These are phyloP conservation scores for Phytophthora multivora DNA, from an alignment of 352 stramenopile species.

Conservation along the genomic window DNA sequence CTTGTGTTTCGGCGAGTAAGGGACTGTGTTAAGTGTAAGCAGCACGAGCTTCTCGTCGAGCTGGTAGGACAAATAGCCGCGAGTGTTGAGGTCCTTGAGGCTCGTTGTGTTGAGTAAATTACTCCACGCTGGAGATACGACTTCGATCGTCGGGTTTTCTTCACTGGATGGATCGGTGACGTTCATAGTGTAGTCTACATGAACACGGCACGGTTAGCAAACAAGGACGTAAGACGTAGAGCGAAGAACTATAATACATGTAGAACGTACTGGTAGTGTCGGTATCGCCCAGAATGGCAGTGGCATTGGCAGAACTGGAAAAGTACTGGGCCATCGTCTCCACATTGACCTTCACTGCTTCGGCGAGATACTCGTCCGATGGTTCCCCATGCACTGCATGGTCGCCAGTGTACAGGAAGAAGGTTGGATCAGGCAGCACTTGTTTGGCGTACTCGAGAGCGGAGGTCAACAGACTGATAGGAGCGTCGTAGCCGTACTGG, in stretches of 20 bases:
- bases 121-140: constrained; percentile 57
- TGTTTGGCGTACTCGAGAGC: constrained; percentile 59
- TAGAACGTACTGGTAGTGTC: constrained; percentile 55
- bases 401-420: constrained; percentile 78
- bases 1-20: constrained; percentile 74
- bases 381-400: constrained; percentile 56
- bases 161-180: constrained; percentile 51
- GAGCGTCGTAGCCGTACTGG: constrained; percentile 50
- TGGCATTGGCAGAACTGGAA: constrained; percentile 34
- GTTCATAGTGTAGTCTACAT: constrained; percentile 68
- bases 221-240: too few species aligned
- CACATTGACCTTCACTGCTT: constrained; percentile 62
- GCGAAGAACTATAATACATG: too few species aligned
- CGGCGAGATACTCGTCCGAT: constrained; percentile 54
- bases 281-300: constrained; percentile 67
- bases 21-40: constrained; percentile 79
- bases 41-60: constrained; percentile 64
- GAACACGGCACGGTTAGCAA: constrained; percentile 7
- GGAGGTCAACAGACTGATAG: constrained; percentile 54
- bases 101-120: constrained; percentile 49
- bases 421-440: constrained; percentile 53
- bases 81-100: constrained; percentile 52
- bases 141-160: constrained; percentile 57
- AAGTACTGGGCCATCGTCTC: constrained; percentile 63
- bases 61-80: constrained; percentile 62